phyloP scores from a whole-genome alignment of 495 filamentous ascomycete genomes.

The Penicillium roqueforti region DNA sequence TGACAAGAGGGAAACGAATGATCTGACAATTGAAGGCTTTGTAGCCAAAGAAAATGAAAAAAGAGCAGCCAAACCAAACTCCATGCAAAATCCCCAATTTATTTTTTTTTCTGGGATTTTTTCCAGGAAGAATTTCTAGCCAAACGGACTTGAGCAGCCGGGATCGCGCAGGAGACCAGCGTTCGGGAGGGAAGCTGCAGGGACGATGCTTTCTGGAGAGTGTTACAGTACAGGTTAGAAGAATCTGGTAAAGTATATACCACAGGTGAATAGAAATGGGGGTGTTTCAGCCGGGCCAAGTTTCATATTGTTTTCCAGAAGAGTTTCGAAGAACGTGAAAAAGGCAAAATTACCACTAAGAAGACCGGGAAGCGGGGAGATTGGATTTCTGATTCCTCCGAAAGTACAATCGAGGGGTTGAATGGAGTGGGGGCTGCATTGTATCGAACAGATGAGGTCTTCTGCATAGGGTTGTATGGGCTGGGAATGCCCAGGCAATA shows the following conservation, averaged over 20 bases:
- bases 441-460: conserved; percentile 1
- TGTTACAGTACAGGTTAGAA: conserved; percentile 8
- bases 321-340: conserved; percentile 11
- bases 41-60: conserved; percentile 23
- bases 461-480: background rate
- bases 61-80: conserved; percentile 17
- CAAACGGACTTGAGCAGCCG: conserved; percentile 37
- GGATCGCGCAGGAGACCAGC: conserved; percentile 33
- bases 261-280: background rate
- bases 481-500: background rate
- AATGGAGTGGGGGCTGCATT: conserved; percentile 4
- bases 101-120: conserved; percentile 4
- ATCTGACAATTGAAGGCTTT: conserved; percentile 16
- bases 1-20: conserved; percentile 8
- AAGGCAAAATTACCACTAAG: conserved; percentile 16
- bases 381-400: conserved; percentile 8
- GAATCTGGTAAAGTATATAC: conserved; percentile 1
- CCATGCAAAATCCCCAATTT: conserved; percentile 16
- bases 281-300: conserved; percentile 5
- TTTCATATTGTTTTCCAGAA: conserved; percentile 9
- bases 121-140: conserved; percentile 22
- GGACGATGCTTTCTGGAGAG: conserved; percentile 25
- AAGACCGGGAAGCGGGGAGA: conserved; percentile 11
- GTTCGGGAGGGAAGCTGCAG: conserved; percentile 40
- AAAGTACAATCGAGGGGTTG: conserved; percentile 29